These are phyloP conservation scores for Oropetium thomaeum DNA, from an alignment of 176 grass and related monocot species.

Conservation along the genomic window DNA sequence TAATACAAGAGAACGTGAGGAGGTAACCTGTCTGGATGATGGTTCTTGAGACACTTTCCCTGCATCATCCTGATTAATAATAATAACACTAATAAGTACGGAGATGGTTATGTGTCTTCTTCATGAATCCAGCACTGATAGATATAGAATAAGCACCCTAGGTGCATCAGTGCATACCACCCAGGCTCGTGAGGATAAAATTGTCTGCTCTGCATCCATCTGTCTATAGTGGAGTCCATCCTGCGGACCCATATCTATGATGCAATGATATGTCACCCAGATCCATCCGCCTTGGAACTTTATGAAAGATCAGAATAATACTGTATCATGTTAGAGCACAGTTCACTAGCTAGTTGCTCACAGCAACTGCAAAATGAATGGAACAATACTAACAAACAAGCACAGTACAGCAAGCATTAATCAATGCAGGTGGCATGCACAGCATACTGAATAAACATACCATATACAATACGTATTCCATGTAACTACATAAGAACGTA, in stretches of 20 bases:
- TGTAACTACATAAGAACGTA: not conserved
- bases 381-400: constrained; percentile 17
- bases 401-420: constrained; percentile 26
- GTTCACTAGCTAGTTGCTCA: constrained; percentile 36
- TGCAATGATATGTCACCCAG: constrained; percentile 27
- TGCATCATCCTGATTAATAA: constrained; percentile 26
- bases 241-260: constrained; percentile 20
- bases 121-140: constrained; percentile 13
- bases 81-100: constrained; percentile 29
- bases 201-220: constrained; percentile 27
- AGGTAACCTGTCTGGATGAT: constrained; percentile 33
- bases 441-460: constrained; percentile 22
- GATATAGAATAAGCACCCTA: constrained; percentile 15
- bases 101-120: constrained; percentile 21
- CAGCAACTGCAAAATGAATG: constrained; percentile 16
- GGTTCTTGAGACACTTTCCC: constrained; percentile 35
- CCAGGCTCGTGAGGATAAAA: constrained; percentile 16
- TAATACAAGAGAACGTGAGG: constrained; percentile 20
- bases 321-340: constrained; percentile 29
- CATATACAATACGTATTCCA: not conserved
- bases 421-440: constrained; percentile 24
- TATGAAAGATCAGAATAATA: constrained; percentile 39
- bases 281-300: constrained; percentile 36
- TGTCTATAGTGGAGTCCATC: constrained; percentile 23
- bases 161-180: constrained; percentile 14